Conservation (phyloP, 768 basidiomycete genomes). For the Pisolithus microcarpus region DNA sequence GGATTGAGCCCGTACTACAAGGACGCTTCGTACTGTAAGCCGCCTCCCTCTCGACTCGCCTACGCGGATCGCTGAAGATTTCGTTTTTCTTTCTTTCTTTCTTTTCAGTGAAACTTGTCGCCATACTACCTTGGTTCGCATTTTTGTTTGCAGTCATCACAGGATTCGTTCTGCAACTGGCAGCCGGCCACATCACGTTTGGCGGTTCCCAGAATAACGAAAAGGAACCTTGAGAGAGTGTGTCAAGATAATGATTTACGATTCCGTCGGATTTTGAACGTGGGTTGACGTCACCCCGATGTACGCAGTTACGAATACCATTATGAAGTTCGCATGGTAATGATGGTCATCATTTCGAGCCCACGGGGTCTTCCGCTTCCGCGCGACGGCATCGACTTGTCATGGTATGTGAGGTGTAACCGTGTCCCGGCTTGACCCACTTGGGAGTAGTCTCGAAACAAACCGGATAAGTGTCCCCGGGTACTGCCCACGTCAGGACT, state of each 20-base stretch:
- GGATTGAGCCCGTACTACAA: constrained; percentile 39
- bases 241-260: not conserved
- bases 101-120: constrained; percentile 39
- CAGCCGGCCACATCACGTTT: constrained; percentile 13
- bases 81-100: not conserved
- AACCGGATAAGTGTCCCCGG: too few relatives aligned
- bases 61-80: not conserved
- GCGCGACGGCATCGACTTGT: too few relatives aligned
- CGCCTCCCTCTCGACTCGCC: not conserved
- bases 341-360: too few relatives aligned
- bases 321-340: too few relatives aligned
- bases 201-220: not conserved
- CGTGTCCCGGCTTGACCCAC: too few relatives aligned
- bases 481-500: too few relatives aligned
- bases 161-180: constrained; percentile 29
- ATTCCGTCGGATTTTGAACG: not conserved
- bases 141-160: constrained; percentile 34
- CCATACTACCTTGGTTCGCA: constrained; percentile 49
- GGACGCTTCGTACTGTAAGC: constrained; percentile 41
- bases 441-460: too few relatives aligned
- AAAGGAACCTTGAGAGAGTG: not conserved
- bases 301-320: too few relatives aligned
- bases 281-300: too few relatives aligned
- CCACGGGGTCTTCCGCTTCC: too few relatives aligned
- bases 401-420: too few relatives aligned